These are phyloP conservation scores for Fusarium incarnatum DNA, from an alignment of 2,329 filamentous ascomycete genomes.

Conservation along the genomic window DNA sequence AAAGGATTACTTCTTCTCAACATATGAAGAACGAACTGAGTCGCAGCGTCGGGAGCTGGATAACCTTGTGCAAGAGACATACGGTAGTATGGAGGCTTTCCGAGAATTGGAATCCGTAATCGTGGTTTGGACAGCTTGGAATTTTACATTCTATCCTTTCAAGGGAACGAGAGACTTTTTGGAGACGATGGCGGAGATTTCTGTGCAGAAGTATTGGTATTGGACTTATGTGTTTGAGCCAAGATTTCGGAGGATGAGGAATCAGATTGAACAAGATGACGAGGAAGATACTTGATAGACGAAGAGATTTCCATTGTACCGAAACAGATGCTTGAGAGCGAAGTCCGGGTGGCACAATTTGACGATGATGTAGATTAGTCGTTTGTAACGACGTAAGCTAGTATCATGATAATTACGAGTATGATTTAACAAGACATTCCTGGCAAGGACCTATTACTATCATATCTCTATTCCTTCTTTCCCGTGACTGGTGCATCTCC, in stretches of 20 bases:
- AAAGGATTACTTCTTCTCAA: constrained; percentile 11
- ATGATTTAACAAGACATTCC: neutral
- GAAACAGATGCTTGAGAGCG: neutral
- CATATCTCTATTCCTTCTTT: constrained; percentile 15
- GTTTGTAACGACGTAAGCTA: neutral
- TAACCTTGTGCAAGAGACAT: constrained; percentile 7
- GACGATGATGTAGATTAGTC: neutral
- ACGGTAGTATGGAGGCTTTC: neutral
- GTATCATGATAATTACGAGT: neutral
- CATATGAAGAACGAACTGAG: neutral
- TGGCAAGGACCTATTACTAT: neutral
- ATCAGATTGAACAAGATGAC: neutral
- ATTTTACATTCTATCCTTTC: neutral
- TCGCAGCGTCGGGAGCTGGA: constrained; percentile 1
- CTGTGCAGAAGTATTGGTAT: neutral
- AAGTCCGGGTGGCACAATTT: neutral
- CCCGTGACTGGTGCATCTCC: constrained; percentile 24
- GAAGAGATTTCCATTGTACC: neutral
- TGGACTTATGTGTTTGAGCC: constrained; percentile 16
- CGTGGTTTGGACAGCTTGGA: constrained; percentile 8
- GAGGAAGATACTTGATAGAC: neutral
- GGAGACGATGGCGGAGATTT: constrained; percentile 4
- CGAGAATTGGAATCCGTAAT: neutral
- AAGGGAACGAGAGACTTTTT: neutral
- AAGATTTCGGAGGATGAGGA: neutral